Percentiles rank a stretch among this genome's conserved stretches.
These are phyloP conservation scores for Nicotiana undulata DNA, from an alignment of 257 asterid genomes.

Conservation along the genomic window DNA sequence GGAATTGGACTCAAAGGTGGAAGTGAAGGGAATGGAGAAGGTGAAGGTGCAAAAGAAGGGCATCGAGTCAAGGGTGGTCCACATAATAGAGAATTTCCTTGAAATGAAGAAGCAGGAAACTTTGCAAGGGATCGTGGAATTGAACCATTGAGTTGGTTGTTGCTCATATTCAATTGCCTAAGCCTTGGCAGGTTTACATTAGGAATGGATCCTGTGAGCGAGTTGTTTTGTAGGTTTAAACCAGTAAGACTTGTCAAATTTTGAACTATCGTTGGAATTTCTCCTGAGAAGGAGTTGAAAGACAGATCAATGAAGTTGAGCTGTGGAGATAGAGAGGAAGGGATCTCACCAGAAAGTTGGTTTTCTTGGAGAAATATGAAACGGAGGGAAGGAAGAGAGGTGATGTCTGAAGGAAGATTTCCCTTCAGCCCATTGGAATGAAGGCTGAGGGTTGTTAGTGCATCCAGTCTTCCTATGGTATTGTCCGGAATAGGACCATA, in stretches of 20 bases:
- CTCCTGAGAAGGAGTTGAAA: conserved; percentile 57
- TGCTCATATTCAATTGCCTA: conserved; percentile 44
- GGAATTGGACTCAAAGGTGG: conserved; percentile 20
- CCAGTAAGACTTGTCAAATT: conserved; percentile 41
- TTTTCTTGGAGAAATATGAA: conserved; percentile 55
- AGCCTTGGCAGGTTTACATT: conserved; percentile 47
- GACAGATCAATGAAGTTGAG: conserved; percentile 54
- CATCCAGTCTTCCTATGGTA: conserved; percentile 55
- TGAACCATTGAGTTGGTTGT: conserved; percentile 52
- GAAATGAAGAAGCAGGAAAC: conserved; percentile 57
- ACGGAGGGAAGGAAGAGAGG: conserved; percentile 55
- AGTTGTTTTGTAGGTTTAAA: conserved; percentile 60
- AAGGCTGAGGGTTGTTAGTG: conserved; percentile 59
- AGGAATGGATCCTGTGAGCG: conserved; percentile 53
- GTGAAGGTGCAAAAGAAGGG: conserved; percentile 26
- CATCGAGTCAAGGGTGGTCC: conserved; percentile 55
- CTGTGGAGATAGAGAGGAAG: conserved; percentile 38
- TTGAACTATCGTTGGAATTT: conserved; percentile 30
- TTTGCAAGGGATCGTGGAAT: conserved; percentile 47
- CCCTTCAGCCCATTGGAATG: conserved; percentile 50
- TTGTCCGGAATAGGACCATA: conserved; percentile 59
- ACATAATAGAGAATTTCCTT: conserved; percentile 56
- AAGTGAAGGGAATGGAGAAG: conserved; percentile 19
- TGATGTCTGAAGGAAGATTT: conserved; percentile 52
- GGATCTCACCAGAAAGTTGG: conserved; percentile 50